These are phyloP conservation scores for Auricularia sp. DNA, from an alignment of 768 basidiomycete genomes.

Conservation along the genomic window DNA sequence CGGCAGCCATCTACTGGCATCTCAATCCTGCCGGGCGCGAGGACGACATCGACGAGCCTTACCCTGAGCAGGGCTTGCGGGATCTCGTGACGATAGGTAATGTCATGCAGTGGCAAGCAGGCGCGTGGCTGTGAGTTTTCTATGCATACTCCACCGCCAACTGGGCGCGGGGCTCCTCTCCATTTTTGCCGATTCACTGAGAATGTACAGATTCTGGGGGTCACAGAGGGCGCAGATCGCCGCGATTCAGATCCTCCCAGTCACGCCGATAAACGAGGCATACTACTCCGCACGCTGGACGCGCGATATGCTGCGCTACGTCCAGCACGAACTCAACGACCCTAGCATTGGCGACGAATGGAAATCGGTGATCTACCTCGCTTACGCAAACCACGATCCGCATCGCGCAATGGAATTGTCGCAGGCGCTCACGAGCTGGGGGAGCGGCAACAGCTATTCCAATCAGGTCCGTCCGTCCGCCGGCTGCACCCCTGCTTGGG, in stretches of 20 bases:
- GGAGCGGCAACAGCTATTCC: conserved; percentile 23
- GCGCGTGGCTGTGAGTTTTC: conserved; percentile 21
- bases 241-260: conserved; percentile 26
- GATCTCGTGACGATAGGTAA: conserved; percentile 25
- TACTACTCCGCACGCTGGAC: conserved; percentile 25
- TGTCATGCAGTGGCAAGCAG: conserved; percentile 25
- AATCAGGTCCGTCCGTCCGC: conserved; percentile 6
- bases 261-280: conserved; percentile 26
- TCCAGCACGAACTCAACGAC: conserved; percentile 17
- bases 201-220: conserved; percentile 20
- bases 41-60: conserved; percentile 24
- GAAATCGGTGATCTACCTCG: conserved; percentile 26
- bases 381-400: conserved; percentile 21
- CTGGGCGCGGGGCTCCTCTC: background rate
- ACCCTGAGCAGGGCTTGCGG: conserved; percentile 22
- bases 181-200: background rate
- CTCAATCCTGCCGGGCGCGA: conserved; percentile 21
- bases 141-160: background rate
- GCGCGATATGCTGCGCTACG: conserved; percentile 19
- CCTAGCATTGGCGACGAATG: conserved; percentile 21
- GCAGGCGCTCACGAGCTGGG: conserved; percentile 23
- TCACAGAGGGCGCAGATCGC: conserved; percentile 24
- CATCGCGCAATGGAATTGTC: conserved; percentile 20
- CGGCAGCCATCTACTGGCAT: conserved; percentile 28
- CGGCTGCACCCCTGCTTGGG: background rate